Base-by-base conservation (phyloP, 345 rosid species). In the Arabidopsis suecica region DNA sequence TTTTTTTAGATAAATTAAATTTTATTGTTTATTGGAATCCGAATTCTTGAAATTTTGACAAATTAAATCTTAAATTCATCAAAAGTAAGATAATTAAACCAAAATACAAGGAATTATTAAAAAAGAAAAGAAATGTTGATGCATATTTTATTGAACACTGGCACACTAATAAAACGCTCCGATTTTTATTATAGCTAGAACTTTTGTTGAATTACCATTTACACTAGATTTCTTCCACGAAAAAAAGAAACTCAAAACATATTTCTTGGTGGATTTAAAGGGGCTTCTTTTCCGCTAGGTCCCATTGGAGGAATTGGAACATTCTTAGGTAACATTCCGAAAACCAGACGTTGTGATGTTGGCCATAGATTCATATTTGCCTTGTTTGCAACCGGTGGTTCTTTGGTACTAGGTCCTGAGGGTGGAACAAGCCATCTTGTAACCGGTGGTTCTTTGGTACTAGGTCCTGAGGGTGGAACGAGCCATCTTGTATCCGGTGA, bases 281-380 rank as follows among this genome's bases (percentile, higher is more conserved):
- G 22, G 65, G 22, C 16, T 50, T 38, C 22, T 40, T 41, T 18
- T 28, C 16, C 28, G 49, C 72, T 66, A 9, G 72, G 72, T 45
- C 60, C 66, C 0, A 51, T 56, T 16, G 59, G 66, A 0, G 65
- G 72, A 16, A 56, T 36, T 0, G 76, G 61, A 57, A 69, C 56
- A 16, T 25, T 2, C 5, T 69, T 57, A 33, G 65, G 74, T 22
- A 72, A 61, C 61, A 50, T 71, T 49, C 8, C 3, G 7, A 61
- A 72, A 50, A 7, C 2, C 3, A 72, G 7, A 4, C 65, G 70
- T 64, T 54, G 70, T 28, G 71, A 66, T 66, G 71, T 36, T 36
- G 59, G 50, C 60, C 71, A 49, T 3, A 34, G 1, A 9, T 64
- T 47, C 6, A 64, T 4, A 5, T 33, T 34, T 12, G n/a, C 41